Conservation (phyloP, 768 basidiomycete species). For the Rhizopogon vesiculosus region DNA sequence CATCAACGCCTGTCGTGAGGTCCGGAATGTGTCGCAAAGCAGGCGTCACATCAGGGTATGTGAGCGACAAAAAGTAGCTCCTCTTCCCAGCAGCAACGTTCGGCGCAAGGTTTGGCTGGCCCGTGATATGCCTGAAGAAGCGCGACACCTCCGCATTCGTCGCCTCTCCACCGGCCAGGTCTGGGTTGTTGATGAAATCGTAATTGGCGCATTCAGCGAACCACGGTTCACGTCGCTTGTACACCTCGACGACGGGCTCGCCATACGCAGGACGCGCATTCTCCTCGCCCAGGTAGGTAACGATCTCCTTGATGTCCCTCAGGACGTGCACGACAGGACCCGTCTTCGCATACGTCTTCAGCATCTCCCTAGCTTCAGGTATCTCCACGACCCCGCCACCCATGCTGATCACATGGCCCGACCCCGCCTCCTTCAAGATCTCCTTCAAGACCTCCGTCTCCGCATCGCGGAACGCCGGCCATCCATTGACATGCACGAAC, state of each 20-base stretch:
- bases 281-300: conserved; percentile 75
- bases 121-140: conserved; percentile 89
- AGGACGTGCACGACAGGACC: conserved; percentile 79
- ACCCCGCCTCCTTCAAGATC: conserved; percentile 51
- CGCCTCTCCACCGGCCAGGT: conserved; percentile 15
- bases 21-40: conserved; percentile 67
- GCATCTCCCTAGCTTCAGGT: conserved; percentile 61
- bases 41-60: conserved; percentile 81
- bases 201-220: conserved; percentile 77
- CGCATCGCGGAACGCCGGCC: conserved; percentile 83
- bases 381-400: conserved; percentile 96
- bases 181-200: conserved; percentile 77
- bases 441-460: conserved; percentile 70
- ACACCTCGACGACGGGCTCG: conserved; percentile 83
- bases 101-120: conserved; percentile 58
- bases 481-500: conserved; percentile 80
- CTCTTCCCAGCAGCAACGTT: conserved; percentile 51
- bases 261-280: conserved; percentile 82
- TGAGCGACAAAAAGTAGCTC: conserved; percentile 92
- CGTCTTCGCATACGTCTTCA: conserved; percentile 57
- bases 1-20: conserved; percentile 81
- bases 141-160: conserved; percentile 56
- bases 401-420: conserved; percentile 76
- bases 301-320: conserved; percentile 76
- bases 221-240: conserved; percentile 79